A percentile compares a stretch with the other conserved stretches of the same genome.
phyloP scores from a whole-genome alignment of 2,329 filamentous ascomycete genomes.

The Pseudogymnoascus sp. region DNA sequence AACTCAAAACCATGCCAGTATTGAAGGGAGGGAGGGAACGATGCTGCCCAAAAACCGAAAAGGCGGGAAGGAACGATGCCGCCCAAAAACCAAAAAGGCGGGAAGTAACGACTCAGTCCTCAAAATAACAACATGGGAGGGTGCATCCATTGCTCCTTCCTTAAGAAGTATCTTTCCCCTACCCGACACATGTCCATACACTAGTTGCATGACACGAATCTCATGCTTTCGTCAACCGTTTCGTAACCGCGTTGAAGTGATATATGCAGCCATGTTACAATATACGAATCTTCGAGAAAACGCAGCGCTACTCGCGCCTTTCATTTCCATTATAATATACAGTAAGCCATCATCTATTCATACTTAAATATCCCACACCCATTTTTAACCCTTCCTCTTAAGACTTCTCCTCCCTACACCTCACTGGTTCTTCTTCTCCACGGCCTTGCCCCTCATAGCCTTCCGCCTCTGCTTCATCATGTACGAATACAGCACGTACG shows the following conservation, averaged over 20 bases:
- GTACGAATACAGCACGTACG: slow-evolving; percentile 83
- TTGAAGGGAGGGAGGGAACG: not conserved
- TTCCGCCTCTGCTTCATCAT: slow-evolving; percentile 90
- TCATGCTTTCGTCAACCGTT: not conserved
- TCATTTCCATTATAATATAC: slow-evolving; percentile 7
- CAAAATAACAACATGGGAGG: not conserved
- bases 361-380: not conserved
- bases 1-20: not conserved
- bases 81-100: not conserved
- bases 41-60: not conserved
- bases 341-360: slow-evolving; percentile 9
- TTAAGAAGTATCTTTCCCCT: not conserved
- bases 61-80: not conserved
- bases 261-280: not conserved
- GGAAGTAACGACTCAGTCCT: not conserved
- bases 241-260: not conserved
- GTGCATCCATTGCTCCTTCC: not conserved
- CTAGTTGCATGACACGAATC: too few species aligned
- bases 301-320: not conserved
- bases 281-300: not conserved
- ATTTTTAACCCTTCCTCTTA: not conserved
- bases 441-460: slow-evolving; percentile 57
- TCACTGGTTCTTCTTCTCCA: slow-evolving; percentile 30
- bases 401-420: not conserved
- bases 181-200: not conserved